Conservation (phyloP, 495 filamentous ascomycete species). For the Cenococcum geophilum region DNA sequence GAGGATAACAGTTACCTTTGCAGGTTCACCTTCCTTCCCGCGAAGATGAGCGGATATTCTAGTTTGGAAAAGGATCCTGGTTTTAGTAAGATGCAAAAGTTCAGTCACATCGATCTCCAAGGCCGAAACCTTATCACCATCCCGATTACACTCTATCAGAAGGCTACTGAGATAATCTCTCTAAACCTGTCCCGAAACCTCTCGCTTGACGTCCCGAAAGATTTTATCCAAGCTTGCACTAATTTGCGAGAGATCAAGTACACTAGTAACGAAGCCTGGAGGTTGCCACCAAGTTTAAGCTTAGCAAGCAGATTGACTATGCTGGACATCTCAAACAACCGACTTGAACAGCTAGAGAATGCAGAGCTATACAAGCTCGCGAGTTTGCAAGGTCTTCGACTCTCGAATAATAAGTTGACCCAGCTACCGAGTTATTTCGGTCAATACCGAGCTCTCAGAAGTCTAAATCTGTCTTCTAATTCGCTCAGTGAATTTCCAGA, state of each 20-base stretch:
- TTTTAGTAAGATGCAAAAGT: conserved; percentile 74
- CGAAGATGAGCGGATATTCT: conserved; percentile 74
- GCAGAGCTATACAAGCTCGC: conserved; percentile 64
- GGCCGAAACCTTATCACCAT: conserved; percentile 93
- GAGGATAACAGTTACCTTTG: conserved; percentile 97
- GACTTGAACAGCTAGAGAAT: conserved; percentile 77
- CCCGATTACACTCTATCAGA: conserved; percentile 87
- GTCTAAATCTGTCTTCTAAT: conserved; percentile 87
- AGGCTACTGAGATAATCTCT: conserved; percentile 85
- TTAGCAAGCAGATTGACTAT: conserved; percentile 75
- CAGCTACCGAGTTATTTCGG: conserved; percentile 74
- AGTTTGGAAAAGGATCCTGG: conserved; percentile 71
- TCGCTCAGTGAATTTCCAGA: conserved; percentile 76
- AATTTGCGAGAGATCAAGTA: conserved; percentile 93
- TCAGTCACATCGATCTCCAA: conserved; percentile 85
- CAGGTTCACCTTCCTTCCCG: conserved; percentile 88
- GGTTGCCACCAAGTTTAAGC: conserved; percentile 77
- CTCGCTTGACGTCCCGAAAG: conserved; percentile 84
- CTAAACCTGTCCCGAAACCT: conserved; percentile 89
- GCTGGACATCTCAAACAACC: conserved; percentile 92
- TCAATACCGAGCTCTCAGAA: conserved; percentile 66
- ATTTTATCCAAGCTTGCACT: conserved; percentile 91
- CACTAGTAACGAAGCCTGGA: conserved; percentile 81
- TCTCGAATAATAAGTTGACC: conserved; percentile 85
- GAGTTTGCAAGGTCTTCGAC: conserved; percentile 80